Conservation (phyloP, 116 monocot genomes). For the Posidonia oceanica region DNA sequence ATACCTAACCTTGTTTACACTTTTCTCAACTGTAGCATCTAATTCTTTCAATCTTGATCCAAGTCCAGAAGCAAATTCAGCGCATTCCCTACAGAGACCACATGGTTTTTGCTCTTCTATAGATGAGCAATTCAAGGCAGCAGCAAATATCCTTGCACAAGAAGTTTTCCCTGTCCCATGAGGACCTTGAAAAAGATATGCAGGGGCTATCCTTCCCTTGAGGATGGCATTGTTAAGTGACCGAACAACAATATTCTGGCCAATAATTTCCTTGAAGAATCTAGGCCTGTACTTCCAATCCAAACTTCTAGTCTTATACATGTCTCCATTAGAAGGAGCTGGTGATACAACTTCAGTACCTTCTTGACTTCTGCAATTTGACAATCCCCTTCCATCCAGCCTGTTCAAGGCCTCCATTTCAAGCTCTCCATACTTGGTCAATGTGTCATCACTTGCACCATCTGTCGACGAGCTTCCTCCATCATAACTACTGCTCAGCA, state of each 20-base stretch:
- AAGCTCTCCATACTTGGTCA: slow-evolving; percentile 70
- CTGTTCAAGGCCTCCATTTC: slow-evolving; percentile 78
- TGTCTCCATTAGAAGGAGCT: slow-evolving; percentile 13
- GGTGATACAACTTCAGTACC: slow-evolving; percentile 20
- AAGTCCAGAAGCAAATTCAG: slow-evolving; percentile 31
- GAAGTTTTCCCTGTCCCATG: slow-evolving; percentile 75
- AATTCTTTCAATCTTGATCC: slow-evolving; percentile 40
- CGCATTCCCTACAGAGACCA: slow-evolving; percentile 51
- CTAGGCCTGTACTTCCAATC: slow-evolving; percentile 47
- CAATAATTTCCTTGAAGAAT: slow-evolving; percentile 56
- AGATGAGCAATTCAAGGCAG: slow-evolving; percentile 54
- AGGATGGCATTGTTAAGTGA: slow-evolving; percentile 47
- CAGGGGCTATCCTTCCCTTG: slow-evolving; percentile 50
- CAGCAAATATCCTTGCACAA: slow-evolving; percentile 56
- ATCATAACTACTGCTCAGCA: slow-evolving; percentile 42
- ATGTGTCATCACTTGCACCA: slow-evolving; percentile 51
- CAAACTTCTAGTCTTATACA: slow-evolving; percentile 38
- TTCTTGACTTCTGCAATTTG: slow-evolving; percentile 83
- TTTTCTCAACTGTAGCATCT: slow-evolving; percentile 40
- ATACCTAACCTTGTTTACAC: slow-evolving; percentile 26
- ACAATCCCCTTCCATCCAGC: slow-evolving; percentile 88
- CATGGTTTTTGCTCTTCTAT: slow-evolving; percentile 57
- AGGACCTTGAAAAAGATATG: slow-evolving; percentile 70
- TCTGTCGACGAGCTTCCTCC: slow-evolving; percentile 29
- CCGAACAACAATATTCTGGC: slow-evolving; percentile 59